phyloP scores from a whole-genome alignment of 352 stramenopile genomes.

The Peronospora belbahrii region DNA sequence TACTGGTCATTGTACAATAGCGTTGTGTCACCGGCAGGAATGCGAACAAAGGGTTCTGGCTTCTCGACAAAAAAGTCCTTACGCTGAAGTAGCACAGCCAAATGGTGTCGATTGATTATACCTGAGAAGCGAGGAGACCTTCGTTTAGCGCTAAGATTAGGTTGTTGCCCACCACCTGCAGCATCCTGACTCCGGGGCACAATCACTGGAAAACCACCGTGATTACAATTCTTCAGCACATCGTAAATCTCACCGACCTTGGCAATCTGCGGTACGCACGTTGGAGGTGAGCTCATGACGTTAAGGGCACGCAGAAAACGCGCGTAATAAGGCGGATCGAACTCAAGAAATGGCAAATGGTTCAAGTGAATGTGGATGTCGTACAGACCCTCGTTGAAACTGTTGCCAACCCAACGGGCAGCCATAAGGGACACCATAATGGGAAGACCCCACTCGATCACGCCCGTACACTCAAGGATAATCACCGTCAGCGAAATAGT shows the following conservation, averaged over 20 bases:
- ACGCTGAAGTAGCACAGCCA: conserved; percentile 72
- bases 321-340: conserved; percentile 84
- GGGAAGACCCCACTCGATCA: conserved; percentile 96
- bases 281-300: conserved; percentile 65
- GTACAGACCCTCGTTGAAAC: conserved; percentile 98
- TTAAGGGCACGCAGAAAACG: conserved; percentile 70
- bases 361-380: conserved; percentile 98
- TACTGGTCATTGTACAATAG: conserved; percentile 85
- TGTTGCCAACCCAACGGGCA: conserved; percentile 94
- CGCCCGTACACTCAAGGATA: conserved; percentile 96
- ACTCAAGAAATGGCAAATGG: conserved; percentile 94
- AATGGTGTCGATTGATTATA: conserved; percentile 69
- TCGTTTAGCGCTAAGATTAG: conserved; percentile 8
- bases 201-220: conserved; percentile 73
- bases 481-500: conserved; percentile 98
- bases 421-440: conserved; percentile 98
- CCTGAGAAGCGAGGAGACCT: conserved; percentile 54
- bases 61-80: conserved; percentile 84
- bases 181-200: conserved; percentile 41
- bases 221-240: conserved; percentile 55
- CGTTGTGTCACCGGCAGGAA: conserved; percentile 65
- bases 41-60: conserved; percentile 67
- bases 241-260: conserved; percentile 79
- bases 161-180: conserved; percentile 18
- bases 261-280: conserved; percentile 58